Evolutionary conservation across 2,329 filamentous ascomycete species (phyloP), one percentile per base, ranked within the genome.

Genomic region (Diaporthe australafricana): DNA sequence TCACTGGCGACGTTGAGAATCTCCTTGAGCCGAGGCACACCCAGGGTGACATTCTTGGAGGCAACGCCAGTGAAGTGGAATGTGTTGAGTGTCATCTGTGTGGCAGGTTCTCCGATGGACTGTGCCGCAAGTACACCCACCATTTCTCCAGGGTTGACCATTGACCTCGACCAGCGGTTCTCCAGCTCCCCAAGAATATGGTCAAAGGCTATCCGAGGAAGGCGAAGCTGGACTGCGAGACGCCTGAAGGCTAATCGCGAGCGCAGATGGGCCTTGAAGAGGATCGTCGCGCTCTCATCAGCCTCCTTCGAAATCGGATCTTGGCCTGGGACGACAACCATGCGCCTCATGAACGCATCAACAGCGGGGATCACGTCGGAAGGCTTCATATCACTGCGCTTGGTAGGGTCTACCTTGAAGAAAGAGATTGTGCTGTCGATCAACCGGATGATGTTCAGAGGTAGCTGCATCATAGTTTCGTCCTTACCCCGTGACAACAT

Each of bases 11-110:
- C 91, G 82, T 99, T 99, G 71, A 99, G 88, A 90, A 99, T 99
- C 86, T 99, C 96, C 89, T 99, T 99, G 63, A 99, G 90, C 91
- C 96, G 96, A 53, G 96, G 96, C 53, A 99, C 96, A 94, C 96
- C 96, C 62, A 99, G 92, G 0, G 96, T 99, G 70, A 99, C 96
- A 88, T 99, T 99, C 92, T 99, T 99, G 30, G 96, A 98, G 47
- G 97, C 98, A 73, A 99, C 95, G 98, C 96, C 96, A 83, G 96
- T 95, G 83, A 99, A 99, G 88, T 99, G 96, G 93, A 99, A 99
- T 30, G 96, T 99, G 86, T 99, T 99, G 73, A 99, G 86, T 1
- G 96, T 99, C 96, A 99, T 99, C 87, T 99, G 96, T 1, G 96
- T 99, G 27, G 96, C 97, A 50, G 96, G 96, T 83, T 99, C 96